Percentiles rank a stretch among this genome's conserved stretches.
Evolutionary conservation across 768 basidiomycete genomes (phyloP).

Genomic region (Tulasnella calospora): DNA sequence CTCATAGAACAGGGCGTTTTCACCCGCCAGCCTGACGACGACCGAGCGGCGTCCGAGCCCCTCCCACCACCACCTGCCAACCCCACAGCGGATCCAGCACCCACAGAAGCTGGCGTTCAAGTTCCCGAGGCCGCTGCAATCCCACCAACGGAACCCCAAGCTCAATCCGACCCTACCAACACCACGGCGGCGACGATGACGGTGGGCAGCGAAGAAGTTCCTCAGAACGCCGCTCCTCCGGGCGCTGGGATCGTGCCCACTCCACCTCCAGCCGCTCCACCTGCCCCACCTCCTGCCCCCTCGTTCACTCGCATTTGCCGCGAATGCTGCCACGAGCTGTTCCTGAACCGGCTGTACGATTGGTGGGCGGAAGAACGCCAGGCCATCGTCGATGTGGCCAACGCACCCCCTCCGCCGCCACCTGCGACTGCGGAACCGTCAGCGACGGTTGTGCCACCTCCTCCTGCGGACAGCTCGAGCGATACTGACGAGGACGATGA

Average conservation of each 20-base stretch:
- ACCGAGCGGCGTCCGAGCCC: too few species aligned
- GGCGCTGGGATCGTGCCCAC: not conserved
- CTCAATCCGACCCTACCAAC: not conserved
- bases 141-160: not conserved
- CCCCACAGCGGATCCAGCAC: not conserved
- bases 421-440: not conserved
- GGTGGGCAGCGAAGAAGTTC: too few species aligned
- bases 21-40: slow-evolving; percentile 16
- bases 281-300: not conserved
- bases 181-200: too few species aligned
- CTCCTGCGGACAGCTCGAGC: not conserved
- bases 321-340: slow-evolving; percentile 5
- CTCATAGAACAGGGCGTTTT: slow-evolving; percentile 26
- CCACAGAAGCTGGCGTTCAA: not conserved
- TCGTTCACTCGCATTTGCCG: slow-evolving; percentile 2
- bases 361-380: slow-evolving; percentile 2
- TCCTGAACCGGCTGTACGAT: slow-evolving; percentile 11
- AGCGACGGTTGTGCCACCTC: not conserved
- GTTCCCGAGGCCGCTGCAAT: not conserved
- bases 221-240: too few species aligned
- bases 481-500: not conserved
- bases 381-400: not conserved
- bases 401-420: not conserved
- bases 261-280: not conserved
- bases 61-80: not conserved